A percentile compares a stretch with the other conserved stretches of the same genome.
Conservation (phyloP, 2,329 filamentous ascomycete genomes). For the Capronia coronata region DNA sequence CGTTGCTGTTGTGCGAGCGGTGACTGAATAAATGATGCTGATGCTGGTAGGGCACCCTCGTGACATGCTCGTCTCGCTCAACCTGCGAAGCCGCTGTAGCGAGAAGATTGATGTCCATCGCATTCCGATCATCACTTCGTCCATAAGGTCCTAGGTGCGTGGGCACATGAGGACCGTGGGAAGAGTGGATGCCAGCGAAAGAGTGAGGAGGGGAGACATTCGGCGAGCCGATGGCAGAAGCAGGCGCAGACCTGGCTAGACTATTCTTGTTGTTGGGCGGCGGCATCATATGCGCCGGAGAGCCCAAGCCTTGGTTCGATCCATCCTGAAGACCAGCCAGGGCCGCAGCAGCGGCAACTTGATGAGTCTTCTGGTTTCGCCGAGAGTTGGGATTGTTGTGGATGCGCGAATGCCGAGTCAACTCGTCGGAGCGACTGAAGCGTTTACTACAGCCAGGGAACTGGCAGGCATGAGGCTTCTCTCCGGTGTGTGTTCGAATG, state of each 20-base stretch:
- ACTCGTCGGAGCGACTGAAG: slow-evolving; percentile 91
- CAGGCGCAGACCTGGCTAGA: slow-evolving; percentile 80
- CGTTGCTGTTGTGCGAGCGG: slow-evolving; percentile 44
- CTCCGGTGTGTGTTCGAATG: slow-evolving; percentile 93
- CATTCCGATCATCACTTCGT: slow-evolving; percentile 44
- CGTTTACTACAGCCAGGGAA: slow-evolving; percentile 95
- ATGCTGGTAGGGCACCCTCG: slow-evolving; percentile 39
- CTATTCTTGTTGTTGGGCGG: slow-evolving; percentile 63
- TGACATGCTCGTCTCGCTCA: slow-evolving; percentile 53
- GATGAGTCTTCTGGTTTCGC: slow-evolving; percentile 76
- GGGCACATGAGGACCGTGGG: slow-evolving; percentile 43
- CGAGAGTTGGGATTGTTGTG: slow-evolving; percentile 98
- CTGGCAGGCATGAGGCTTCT: slow-evolving; percentile 95
- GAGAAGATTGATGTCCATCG: slow-evolving; percentile 61
- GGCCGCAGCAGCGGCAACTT: slow-evolving; percentile 52
- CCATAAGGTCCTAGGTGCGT: slow-evolving; percentile 48
- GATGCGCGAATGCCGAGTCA: slow-evolving; percentile 94
- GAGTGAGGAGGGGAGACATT: slow-evolving; percentile 94
- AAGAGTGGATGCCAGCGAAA: slow-evolving; percentile 50
- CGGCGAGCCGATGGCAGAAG: slow-evolving; percentile 80
- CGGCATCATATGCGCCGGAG: slow-evolving; percentile 63
- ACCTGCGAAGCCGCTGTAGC: slow-evolving; percentile 63
- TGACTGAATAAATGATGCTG: slow-evolving; percentile 43
- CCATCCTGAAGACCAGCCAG: slow-evolving; percentile 50
- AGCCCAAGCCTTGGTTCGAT: slow-evolving; percentile 37